phyloP scores from a whole-genome alignment of 2,329 filamentous ascomycete genomes.

The Leptoxyphium fumago region DNA sequence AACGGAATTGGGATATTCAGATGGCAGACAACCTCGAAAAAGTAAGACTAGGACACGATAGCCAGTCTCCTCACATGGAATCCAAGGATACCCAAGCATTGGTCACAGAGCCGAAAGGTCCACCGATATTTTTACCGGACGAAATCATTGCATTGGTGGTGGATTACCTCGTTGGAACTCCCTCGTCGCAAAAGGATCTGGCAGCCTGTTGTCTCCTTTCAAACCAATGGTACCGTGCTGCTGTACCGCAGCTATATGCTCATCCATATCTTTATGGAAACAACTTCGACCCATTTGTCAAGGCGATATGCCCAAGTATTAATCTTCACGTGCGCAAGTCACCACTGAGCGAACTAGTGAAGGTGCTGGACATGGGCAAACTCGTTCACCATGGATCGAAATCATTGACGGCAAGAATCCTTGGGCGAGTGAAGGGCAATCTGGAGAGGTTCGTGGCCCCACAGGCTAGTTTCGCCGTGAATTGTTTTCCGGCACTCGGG shows the following conservation, averaged over 20 bases:
- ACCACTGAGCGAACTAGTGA: slow-evolving; percentile 36
- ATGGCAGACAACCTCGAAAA: slow-evolving; percentile 22
- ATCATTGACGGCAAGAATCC: slow-evolving; percentile 40
- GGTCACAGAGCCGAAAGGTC: slow-evolving; percentile 3
- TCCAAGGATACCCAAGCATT: background rate
- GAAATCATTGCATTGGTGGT: slow-evolving; percentile 40
- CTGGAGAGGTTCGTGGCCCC: slow-evolving; percentile 43
- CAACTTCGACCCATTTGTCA: slow-evolving; percentile 40
- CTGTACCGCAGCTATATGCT: slow-evolving; percentile 37
- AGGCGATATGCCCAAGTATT: slow-evolving; percentile 39
- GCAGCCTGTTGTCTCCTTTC: slow-evolving; percentile 38
- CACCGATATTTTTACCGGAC: slow-evolving; percentile 33
- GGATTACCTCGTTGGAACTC: slow-evolving; percentile 23
- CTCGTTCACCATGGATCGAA: slow-evolving; percentile 47
- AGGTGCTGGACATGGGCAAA: slow-evolving; percentile 35
- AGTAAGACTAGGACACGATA: slow-evolving; percentile 6
- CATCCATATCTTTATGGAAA: slow-evolving; percentile 36
- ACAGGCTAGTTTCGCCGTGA: slow-evolving; percentile 41
- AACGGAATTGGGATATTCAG: slow-evolving; percentile 20
- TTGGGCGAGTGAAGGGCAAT: slow-evolving; percentile 37
- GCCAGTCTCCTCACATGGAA: slow-evolving; percentile 2
- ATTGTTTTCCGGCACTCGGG: slow-evolving; percentile 40
- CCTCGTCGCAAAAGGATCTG: slow-evolving; percentile 31
- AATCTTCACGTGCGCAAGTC: slow-evolving; percentile 34
- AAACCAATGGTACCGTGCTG: slow-evolving; percentile 42